phyloP scores from a whole-genome alignment of 768 basidiomycete genomes.

The Tricholoma furcatifolium region DNA sequence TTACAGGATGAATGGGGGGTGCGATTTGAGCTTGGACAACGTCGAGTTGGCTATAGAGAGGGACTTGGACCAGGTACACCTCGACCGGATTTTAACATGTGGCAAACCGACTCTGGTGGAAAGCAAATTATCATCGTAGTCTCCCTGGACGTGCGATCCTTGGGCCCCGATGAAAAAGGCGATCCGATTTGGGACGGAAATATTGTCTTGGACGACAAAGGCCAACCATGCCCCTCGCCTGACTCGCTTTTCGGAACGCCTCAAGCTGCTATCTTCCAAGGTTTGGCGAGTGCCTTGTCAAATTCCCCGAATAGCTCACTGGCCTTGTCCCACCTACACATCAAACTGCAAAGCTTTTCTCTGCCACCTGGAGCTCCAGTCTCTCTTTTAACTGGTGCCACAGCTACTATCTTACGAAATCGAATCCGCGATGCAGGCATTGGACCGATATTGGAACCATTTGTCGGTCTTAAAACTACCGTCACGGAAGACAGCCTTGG shows the following conservation, averaged over 20 bases:
- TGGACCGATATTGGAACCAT: constrained; percentile 81
- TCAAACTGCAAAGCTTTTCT: constrained; percentile 49
- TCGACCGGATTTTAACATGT: constrained; percentile 38
- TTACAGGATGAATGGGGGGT: constrained; percentile 78
- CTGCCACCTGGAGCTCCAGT: constrained; percentile 41
- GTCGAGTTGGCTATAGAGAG: constrained; percentile 83
- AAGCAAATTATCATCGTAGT: constrained; percentile 51
- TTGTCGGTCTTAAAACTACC: constrained; percentile 63
- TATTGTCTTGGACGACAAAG: constrained; percentile 56
- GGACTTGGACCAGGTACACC: constrained; percentile 35
- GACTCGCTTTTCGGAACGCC: constrained; percentile 49
- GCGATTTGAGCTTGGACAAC: constrained; percentile 71
- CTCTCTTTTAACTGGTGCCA: constrained; percentile 64
- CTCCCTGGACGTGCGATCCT: constrained; percentile 51
- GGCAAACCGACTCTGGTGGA: constrained; percentile 66
- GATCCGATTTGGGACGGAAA: constrained; percentile 79
- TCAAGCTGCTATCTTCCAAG: constrained; percentile 57
- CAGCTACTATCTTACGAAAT: constrained; percentile 61
- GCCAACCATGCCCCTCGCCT: constrained; percentile 50
- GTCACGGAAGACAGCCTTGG: constrained; percentile 69
- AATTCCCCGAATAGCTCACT: constrained; percentile 79
- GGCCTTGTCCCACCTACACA: constrained; percentile 60
- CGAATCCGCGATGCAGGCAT: constrained; percentile 60
- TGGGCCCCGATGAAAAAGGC: constrained; percentile 55
- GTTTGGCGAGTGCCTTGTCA: constrained; percentile 69